phyloP scores from a whole-genome alignment of 768 basidiomycete genomes.

The Tulasnella sp. region DNA sequence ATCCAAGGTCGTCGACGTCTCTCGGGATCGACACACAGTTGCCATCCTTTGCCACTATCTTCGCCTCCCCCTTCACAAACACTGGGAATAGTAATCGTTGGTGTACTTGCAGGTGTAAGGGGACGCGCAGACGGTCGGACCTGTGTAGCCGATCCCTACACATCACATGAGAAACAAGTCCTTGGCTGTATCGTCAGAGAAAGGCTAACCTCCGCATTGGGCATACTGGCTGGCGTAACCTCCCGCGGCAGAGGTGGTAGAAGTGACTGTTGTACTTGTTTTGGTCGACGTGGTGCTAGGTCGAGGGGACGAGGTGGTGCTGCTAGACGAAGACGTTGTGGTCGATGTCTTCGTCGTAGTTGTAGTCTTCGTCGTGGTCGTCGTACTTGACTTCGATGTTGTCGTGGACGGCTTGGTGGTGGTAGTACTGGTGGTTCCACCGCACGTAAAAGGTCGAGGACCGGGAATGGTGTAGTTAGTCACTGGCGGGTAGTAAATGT shows the following conservation, averaged over 20 bases:
- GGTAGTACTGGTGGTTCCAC: not conserved
- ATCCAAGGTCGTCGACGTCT: too few species aligned
- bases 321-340: not conserved
- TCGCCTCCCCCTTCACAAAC: not conserved
- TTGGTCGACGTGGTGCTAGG: not conserved
- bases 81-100: conserved; percentile 5
- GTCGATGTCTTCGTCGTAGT: not conserved
- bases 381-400: not conserved
- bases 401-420: not conserved
- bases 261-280: not conserved
- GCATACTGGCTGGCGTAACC: not conserved
- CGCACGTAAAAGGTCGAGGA: conserved; percentile 1
- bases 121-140: conserved; percentile 6
- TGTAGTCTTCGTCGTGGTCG: not conserved
- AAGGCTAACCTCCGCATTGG: not conserved
- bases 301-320: not conserved
- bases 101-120: conserved; percentile 11
- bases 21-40: too few species aligned
- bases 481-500: conserved; percentile 12
- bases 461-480: conserved; percentile 13
- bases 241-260: not conserved
- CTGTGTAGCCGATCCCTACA: conserved; percentile 8
- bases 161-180: not conserved
- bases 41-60: too few species aligned
- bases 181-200: not conserved